Evolutionary conservation across 306 rosid genomes (phyloP).

Genomic region (Leucaena leucocephala): DNA sequence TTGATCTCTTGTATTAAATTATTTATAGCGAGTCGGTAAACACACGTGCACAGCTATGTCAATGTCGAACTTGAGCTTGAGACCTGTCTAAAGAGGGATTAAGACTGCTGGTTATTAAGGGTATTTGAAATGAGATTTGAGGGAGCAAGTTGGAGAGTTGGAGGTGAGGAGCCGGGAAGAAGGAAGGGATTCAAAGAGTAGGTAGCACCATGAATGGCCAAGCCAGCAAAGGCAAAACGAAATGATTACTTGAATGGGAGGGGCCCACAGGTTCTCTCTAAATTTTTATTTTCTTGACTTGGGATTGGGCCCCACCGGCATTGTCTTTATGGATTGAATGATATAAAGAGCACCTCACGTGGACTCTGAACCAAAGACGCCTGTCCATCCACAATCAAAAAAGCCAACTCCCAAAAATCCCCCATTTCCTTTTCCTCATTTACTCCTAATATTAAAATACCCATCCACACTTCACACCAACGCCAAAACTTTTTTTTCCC

Average conservation of each 20-base stretch:
- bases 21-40: too few relatives aligned
- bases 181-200: not conserved
- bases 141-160: not conserved
- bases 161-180: too few relatives aligned
- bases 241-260: conserved; percentile 70
- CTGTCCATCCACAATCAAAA: conserved; percentile 90
- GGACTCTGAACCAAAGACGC: conserved; percentile 91
- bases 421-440: not conserved
- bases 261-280: conserved; percentile 58
- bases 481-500: conserved; percentile 42
- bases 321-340: conserved; percentile 86
- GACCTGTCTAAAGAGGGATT: too few relatives aligned
- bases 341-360: conserved; percentile 99
- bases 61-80: too few relatives aligned
- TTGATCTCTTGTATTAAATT: too few relatives aligned
- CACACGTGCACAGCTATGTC: too few relatives aligned
- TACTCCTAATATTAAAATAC: conserved; percentile 21
- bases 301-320: conserved; percentile 75
- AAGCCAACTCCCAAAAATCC: conserved; percentile 34
- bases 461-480: conserved; percentile 27
- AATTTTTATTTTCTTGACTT: conserved; percentile 60
- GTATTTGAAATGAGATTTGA: too few relatives aligned
- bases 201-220: conserved; percentile 16
- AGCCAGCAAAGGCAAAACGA: conserved; percentile 50
- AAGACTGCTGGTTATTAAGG: too few relatives aligned